Evolutionary conservation across 2,329 filamentous ascomycete genomes (phyloP), one percentile per base, ranked within the genome.

Genomic region (Rugonectria rugulosa): DNA sequence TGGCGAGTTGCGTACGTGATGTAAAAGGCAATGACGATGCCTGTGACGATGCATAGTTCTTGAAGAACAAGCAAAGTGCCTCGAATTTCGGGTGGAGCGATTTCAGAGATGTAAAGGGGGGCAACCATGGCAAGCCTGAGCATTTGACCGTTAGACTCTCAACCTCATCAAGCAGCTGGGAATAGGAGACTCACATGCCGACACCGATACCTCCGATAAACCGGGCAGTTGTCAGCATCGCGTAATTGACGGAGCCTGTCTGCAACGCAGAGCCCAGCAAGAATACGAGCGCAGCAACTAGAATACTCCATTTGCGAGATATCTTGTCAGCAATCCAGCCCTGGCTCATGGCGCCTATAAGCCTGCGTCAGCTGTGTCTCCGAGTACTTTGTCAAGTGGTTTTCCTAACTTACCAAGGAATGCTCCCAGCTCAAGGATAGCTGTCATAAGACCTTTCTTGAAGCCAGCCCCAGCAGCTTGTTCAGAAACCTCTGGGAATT

Each of bases 71-170:
- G 73, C 2, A 81, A 67, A 0, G 75, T 74, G 6, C 79, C 79
- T 9, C 79, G 77, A 4, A 80, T 74, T 24, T 79, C 77, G 1
- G 79, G 77, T 1, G 79, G 78, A 0, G 79, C 76, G 4, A 81
- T 75, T 60, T 80, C 79, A 27, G 76, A 73, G 56, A 77, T 83
- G 59, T 75, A 74, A 5, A 76, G 72, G 6, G 74, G 78, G 43
- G 76, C 68, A n/a, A 72, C 64, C 71, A 70, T 73, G 21, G 70
- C 69, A n/a, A 69, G n/a, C n/a, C n/a, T n/a, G n/a, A n/a, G n/a
- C n/a, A n/a, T n/a, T n/a, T n/a, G n/a, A n/a, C n/a, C n/a, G n/a
- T n/a, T n/a, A n/a, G n/a, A n/a, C n/a, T n/a, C n/a, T n/a, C n/a
- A n/a, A n/a, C n/a, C n/a, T n/a, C n/a, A n/a, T n/a, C n/a, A n/a